These are phyloP conservation scores for Gracilaria domingensis DNA, from an alignment of 23 red algal species.

Conservation along the genomic window DNA sequence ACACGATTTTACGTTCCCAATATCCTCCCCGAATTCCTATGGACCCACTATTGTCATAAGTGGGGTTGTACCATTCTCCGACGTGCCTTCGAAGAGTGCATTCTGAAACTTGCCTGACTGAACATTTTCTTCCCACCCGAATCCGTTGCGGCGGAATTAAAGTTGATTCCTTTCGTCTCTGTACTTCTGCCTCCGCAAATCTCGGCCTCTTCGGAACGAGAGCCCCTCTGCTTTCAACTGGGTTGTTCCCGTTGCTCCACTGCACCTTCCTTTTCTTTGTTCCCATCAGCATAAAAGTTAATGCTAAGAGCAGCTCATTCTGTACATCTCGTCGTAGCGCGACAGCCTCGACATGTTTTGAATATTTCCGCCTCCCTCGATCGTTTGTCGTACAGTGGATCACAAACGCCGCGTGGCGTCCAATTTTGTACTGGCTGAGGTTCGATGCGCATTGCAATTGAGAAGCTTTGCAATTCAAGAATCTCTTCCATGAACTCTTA, in stretches of 20 bases:
- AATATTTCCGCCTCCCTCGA: background rate
- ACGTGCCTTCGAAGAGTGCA: background rate
- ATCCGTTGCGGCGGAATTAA: background rate
- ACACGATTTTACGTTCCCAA: constrained; percentile 5
- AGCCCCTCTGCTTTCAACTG: background rate
- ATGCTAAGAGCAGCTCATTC: background rate
- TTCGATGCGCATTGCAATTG: background rate
- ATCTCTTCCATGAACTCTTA: constrained; percentile 28
- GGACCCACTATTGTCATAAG: background rate
- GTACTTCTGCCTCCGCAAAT: constrained; percentile 4
- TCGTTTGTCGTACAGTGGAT: background rate
- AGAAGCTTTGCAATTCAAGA: constrained; percentile 6
- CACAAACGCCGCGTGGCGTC: constrained; percentile 27
- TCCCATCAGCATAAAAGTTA: background rate
- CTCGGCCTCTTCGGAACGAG: background rate
- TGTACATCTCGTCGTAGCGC: background rate
- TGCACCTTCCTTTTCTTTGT: background rate
- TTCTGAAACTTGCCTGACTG: background rate
- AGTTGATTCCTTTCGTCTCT: background rate
- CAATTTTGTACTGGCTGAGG: background rate
- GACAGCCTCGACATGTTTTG: background rate
- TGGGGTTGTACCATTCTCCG: constrained; percentile 40
- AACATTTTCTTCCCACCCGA: background rate
- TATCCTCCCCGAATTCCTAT: background rate
- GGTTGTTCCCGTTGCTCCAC: background rate